Conservation (phyloP, 805 yeast genomes). For the Cyberlindnera mrakii region DNA sequence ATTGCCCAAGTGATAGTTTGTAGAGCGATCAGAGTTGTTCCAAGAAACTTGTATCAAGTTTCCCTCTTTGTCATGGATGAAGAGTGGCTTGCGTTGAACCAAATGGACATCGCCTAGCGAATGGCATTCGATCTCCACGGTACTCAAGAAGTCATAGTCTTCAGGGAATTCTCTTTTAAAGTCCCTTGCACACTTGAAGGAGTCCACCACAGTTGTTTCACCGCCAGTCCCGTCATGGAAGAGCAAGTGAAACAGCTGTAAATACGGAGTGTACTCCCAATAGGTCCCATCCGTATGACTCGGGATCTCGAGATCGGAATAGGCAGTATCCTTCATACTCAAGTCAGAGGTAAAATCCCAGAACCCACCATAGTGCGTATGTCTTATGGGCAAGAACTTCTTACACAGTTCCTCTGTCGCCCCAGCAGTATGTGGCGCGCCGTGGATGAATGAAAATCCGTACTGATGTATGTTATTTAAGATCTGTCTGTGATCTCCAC, state of each 20-base stretch:
- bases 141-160: constrained; percentile 43
- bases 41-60: constrained; percentile 58
- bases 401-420: constrained; percentile 54
- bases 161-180: constrained; percentile 43
- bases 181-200: constrained; percentile 51
- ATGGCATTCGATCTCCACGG: constrained; percentile 56
- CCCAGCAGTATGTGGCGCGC: constrained; percentile 54
- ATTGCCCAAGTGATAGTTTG: constrained; percentile 35
- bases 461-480: constrained; percentile 24
- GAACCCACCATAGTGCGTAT: constrained; percentile 75
- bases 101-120: constrained; percentile 71
- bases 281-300: constrained; percentile 72
- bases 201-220: constrained; percentile 60
- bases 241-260: constrained; percentile 61
- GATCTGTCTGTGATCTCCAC: constrained; percentile 17
- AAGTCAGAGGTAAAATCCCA: constrained; percentile 74
- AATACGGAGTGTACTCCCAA: constrained; percentile 68
- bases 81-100: constrained; percentile 57
- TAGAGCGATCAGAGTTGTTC: constrained; percentile 66
- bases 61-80: constrained; percentile 46
- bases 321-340: constrained; percentile 64
- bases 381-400: constrained; percentile 51
- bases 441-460: constrained; percentile 58
- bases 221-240: constrained; percentile 65
- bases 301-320: constrained; percentile 58